Percentiles rank a stretch among this genome's conserved stretches.
Conservation (phyloP, 106 monocot genomes). For the Dioscorea dumetorum region DNA sequence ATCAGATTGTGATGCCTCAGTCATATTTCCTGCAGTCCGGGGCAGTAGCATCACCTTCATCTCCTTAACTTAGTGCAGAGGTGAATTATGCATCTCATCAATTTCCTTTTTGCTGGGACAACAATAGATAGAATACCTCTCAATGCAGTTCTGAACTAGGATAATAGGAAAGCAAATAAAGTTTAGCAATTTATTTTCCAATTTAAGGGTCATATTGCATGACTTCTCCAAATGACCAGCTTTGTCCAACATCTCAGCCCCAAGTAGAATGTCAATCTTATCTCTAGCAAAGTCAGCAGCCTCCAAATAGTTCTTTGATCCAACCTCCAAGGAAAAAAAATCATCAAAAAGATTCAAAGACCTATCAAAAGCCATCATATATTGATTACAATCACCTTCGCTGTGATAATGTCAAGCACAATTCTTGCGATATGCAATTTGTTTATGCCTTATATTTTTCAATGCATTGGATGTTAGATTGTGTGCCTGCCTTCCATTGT, state of each 20-base stretch:
- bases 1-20: background rate
- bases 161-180: background rate
- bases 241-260: slow-evolving; percentile 39
- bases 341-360: slow-evolving; percentile 32
- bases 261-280: slow-evolving; percentile 36
- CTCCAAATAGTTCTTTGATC: slow-evolving; percentile 30
- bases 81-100: background rate
- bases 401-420: slow-evolving; percentile 26
- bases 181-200: background rate
- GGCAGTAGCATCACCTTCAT: background rate
- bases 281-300: slow-evolving; percentile 29
- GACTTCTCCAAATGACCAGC: slow-evolving; percentile 27
- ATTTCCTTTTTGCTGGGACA: background rate
- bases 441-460: slow-evolving; percentile 5
- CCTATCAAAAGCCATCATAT: slow-evolving; percentile 35
- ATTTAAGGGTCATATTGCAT: background rate
- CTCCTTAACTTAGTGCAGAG: background rate
- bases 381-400: slow-evolving; percentile 13
- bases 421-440: slow-evolving; percentile 18
- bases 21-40: background rate
- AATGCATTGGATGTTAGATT: background rate
- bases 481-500: slow-evolving; percentile 8
- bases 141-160: background rate
- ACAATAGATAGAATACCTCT: background rate
- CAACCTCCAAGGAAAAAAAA: slow-evolving; percentile 28